A percentile compares a stretch with the other conserved stretches of the same genome.
Evolutionary conservation across 2,329 filamentous ascomycete genomes (phyloP).

Genomic region (Beauveria asiatica): DNA sequence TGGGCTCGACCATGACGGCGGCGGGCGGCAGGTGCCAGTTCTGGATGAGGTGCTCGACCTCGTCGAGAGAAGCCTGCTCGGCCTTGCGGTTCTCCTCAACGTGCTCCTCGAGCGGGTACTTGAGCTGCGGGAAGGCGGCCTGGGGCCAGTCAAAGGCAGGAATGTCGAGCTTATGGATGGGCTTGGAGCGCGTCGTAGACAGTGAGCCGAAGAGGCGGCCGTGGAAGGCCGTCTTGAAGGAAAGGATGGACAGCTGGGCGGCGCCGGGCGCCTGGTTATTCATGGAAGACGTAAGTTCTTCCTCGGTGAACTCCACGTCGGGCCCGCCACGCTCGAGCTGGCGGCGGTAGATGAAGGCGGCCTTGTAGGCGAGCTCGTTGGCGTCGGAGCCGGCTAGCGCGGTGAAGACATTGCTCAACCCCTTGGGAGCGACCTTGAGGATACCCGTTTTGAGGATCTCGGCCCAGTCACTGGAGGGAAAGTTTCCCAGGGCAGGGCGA

Average conservation of each 20-base stretch:
- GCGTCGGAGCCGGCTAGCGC: slow-evolving; percentile 83
- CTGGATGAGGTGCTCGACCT: slow-evolving; percentile 74
- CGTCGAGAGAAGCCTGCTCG: slow-evolving; percentile 71
- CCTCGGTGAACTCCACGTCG: slow-evolving; percentile 67
- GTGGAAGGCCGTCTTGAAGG: slow-evolving; percentile 84
- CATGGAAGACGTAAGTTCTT: slow-evolving; percentile 71
- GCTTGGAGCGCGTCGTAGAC: slow-evolving; percentile 84
- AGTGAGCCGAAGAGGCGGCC: slow-evolving; percentile 81
- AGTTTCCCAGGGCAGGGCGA: slow-evolving; percentile 83
- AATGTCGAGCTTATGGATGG: slow-evolving; percentile 92
- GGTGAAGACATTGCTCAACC: slow-evolving; percentile 83
- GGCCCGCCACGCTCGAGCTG: slow-evolving; percentile 73
- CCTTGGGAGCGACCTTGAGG: slow-evolving; percentile 73
- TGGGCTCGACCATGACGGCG: slow-evolving; percentile 79
- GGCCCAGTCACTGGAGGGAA: slow-evolving; percentile 79
- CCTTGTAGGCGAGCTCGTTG: slow-evolving; percentile 93
- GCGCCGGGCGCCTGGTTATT: slow-evolving; percentile 70
- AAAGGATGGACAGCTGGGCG: slow-evolving; percentile 72
- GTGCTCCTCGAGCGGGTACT: slow-evolving; percentile 79
- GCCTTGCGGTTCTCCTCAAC: slow-evolving; percentile 72
- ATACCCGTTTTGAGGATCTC: slow-evolving; percentile 71
- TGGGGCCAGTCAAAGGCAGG: slow-evolving; percentile 94
- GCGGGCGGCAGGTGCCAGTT: slow-evolving; percentile 72
- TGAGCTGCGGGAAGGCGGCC: slow-evolving; percentile 74
- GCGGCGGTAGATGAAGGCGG: slow-evolving; percentile 86